A percentile compares a stretch with the other conserved stretches of the same genome.
These are phyloP conservation scores for Termitomyces bulborhizus DNA, from an alignment of 768 basidiomycete genomes.

Conservation along the genomic window DNA sequence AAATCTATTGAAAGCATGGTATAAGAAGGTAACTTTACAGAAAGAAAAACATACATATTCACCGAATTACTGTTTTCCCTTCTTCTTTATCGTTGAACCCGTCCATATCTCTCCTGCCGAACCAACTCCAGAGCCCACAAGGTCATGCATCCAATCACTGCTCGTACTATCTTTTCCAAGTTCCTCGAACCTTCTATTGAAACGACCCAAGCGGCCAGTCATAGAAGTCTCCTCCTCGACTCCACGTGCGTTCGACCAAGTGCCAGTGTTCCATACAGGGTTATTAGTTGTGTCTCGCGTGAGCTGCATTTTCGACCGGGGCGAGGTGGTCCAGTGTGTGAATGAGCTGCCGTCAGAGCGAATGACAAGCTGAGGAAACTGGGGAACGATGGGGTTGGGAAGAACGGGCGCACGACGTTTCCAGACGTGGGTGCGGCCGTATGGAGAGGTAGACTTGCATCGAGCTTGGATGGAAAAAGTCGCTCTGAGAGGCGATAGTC, in stretches of 20 bases:
- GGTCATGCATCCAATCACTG: slow-evolving; percentile 29
- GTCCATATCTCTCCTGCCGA: slow-evolving; percentile 9
- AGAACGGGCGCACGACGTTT: slow-evolving; percentile 60
- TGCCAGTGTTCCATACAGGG: slow-evolving; percentile 75
- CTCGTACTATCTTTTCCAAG: slow-evolving; percentile 28
- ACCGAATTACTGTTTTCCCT: slow-evolving; percentile 2
- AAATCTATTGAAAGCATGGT: too few relatives aligned
- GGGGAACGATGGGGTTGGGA: slow-evolving; percentile 80
- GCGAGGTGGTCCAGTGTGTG: slow-evolving; percentile 85
- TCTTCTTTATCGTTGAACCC: slow-evolving; percentile 6
- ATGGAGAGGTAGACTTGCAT: slow-evolving; percentile 64
- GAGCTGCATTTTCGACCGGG: slow-evolving; percentile 66
- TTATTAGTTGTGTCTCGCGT: slow-evolving; percentile 89
- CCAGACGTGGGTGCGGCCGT: slow-evolving; percentile 82
- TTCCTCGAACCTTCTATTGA: slow-evolving; percentile 66
- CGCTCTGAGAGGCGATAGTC: not conserved
- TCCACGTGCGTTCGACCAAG: slow-evolving; percentile 41
- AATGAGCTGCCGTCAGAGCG: slow-evolving; percentile 88
- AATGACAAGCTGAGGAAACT: slow-evolving; percentile 80
- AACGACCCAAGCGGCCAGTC: slow-evolving; percentile 76
- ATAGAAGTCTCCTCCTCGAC: slow-evolving; percentile 66
- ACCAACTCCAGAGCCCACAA: slow-evolving; percentile 10
- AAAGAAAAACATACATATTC: not conserved
- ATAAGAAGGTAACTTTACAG: too few relatives aligned
- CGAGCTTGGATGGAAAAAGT: slow-evolving; percentile 20